Conservation (phyloP, 169 alveolate genomes). For the Babesia gibsoni region DNA sequence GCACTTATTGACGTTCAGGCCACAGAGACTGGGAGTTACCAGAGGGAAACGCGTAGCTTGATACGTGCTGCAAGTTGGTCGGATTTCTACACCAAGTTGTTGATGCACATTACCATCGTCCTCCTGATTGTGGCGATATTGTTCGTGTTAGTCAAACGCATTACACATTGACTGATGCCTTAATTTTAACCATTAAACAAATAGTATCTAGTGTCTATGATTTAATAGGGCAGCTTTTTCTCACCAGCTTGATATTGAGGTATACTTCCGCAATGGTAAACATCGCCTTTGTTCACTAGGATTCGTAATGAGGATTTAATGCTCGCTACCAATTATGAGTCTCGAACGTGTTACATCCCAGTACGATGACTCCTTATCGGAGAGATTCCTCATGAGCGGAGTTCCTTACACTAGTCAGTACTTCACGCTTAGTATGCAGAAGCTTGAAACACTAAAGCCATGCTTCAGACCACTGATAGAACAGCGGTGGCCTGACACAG, state of each 20-base stretch:
- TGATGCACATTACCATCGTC: constrained; percentile 55
- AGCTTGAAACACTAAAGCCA: constrained; percentile 39
- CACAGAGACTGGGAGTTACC: constrained; percentile 39
- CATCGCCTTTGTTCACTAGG: no score
- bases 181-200: no score
- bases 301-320: no score
- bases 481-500: constrained; percentile 34
- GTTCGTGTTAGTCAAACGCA: constrained; percentile 27
- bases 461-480: constrained; percentile 15
- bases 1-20: background rate
- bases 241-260: no score
- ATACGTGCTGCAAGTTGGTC: constrained; percentile 56
- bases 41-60: constrained; percentile 51
- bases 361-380: constrained; percentile 27
- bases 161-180: background rate
- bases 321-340: no score
- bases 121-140: constrained; percentile 41
- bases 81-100: constrained; percentile 58
- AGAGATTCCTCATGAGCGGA: constrained; percentile 42
- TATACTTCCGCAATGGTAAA: no score
- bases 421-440: constrained; percentile 43
- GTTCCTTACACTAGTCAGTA: constrained; percentile 56
- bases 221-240: no score
- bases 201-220: no score
- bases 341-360: constrained; percentile 2